Base-by-base conservation (phyloP, 2,329 filamentous ascomycete species). In the Sclerotiophoma versabilis region DNA sequence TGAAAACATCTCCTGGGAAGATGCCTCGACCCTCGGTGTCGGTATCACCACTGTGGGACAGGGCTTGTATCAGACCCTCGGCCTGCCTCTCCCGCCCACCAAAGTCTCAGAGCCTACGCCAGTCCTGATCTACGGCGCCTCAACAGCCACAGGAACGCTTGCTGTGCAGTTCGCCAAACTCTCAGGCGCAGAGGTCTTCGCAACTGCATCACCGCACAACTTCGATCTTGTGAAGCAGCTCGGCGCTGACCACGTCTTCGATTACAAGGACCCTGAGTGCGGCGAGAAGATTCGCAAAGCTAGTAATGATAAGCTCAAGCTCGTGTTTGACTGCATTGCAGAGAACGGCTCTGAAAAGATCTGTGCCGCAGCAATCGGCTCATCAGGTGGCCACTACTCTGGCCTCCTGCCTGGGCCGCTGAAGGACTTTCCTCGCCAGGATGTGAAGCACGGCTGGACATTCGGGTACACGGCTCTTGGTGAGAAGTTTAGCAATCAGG, bases 31-130 rank as follows among this genome's bases (percentile, higher is more conserved):
- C 0, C 68, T 85, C 2, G 80, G 81, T 1, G 76, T 83, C 0
- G 83, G 81, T 3, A 71, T 84, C 42, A 73, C 70, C 10, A 85
- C 83, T 3, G 78, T 82, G 7, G 81, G 77, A 1, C 82, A 84
- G 57, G 76, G 72, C 2, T 60, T 81, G 10, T 81, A 79, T 54
- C 79, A 81, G 59, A 59, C 60, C 6, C 70, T 81, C 29, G 71
- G 70, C 4, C 66, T 81, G 3, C 78, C 77, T 1, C 69, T 84
- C 3, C 72, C 68, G 0, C 85, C 85, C 0, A 57, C 56, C 15
- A 69, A 72, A n/a, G 70, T 76, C 9, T 65, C 75, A 32, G 64
- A 75, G 34, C 63, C 60, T 15, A 72, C 63, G 0, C 71, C 77
- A 0, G 61, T 83, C 15, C 63, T 83, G 11, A 78, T 84, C 48